Evolutionary conservation across 768 basidiomycete species (phyloP).

Genomic region (Mycena polygramma): DNA sequence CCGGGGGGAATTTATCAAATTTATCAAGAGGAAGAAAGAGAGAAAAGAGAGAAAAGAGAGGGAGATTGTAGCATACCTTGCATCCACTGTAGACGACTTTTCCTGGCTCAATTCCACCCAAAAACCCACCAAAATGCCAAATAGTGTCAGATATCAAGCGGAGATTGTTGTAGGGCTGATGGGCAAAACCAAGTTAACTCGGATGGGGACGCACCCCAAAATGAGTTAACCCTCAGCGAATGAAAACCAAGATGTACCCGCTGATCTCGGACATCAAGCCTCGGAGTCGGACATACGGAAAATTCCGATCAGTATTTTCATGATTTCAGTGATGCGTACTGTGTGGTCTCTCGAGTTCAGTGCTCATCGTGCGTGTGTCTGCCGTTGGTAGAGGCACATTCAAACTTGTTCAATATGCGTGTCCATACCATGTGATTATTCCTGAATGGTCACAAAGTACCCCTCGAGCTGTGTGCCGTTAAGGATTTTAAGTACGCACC

Average conservation of each 20-base stretch:
- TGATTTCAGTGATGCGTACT: no score
- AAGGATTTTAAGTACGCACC: no score
- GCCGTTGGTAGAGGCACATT: no score
- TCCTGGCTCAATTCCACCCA: background rate
- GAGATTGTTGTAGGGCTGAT: background rate
- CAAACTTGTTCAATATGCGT: no score
- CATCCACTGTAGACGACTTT: background rate
- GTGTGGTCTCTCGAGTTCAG: no score
- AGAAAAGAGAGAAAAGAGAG: conserved; percentile 19
- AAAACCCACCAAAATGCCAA: background rate
- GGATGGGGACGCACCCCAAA: conserved; percentile 11
- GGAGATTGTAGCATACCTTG: conserved; percentile 21
- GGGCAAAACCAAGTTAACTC: conserved; percentile 18
- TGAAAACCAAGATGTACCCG: conserved; percentile 11
- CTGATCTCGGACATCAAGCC: background rate
- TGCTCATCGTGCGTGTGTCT: no score
- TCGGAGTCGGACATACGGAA: background rate
- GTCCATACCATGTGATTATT: no score
- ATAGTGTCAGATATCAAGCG: conserved; percentile 11
- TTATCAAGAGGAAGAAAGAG: conserved; percentile 27
- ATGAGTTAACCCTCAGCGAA: conserved; percentile 24
- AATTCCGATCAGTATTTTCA: no score
- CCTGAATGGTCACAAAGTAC: no score
- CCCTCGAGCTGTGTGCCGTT: no score
- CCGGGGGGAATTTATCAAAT: conserved; percentile 16